Percentiles rank a stretch among this genome's conserved stretches.
Conservation (phyloP, 2,329 filamentous ascomycete genomes). For the Pleomassaria siparia region DNA sequence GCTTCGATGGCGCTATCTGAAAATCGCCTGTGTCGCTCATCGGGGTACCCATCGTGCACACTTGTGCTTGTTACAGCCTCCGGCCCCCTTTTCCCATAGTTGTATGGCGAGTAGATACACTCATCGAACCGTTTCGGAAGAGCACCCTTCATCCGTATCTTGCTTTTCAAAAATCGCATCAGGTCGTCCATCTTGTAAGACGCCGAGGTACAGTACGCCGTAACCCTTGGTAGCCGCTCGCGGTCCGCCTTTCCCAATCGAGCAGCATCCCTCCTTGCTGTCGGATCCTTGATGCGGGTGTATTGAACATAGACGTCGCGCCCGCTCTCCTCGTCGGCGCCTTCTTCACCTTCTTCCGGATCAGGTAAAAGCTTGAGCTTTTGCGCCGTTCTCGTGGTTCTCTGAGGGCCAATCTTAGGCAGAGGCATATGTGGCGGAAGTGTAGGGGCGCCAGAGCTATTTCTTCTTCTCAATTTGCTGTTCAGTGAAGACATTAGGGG, state of each 20-base stretch:
- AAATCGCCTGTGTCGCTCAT: constrained; percentile 64
- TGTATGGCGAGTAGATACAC: constrained; percentile 94
- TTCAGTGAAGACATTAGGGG: constrained; percentile 73
- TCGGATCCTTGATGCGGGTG: constrained; percentile 95
- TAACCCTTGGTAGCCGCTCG: constrained; percentile 82
- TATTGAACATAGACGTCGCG: constrained; percentile 98
- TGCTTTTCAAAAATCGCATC: constrained; percentile 87
- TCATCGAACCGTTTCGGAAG: constrained; percentile 94
- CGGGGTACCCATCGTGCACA: constrained; percentile 28
- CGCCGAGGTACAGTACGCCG: constrained; percentile 93
- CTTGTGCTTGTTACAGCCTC: constrained; percentile 39
- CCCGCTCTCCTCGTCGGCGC: constrained; percentile 81
- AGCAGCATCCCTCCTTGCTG: constrained; percentile 86
- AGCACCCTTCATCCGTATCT: constrained; percentile 73
- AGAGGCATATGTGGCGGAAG: constrained; percentile 44
- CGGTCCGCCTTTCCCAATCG: constrained; percentile 91
- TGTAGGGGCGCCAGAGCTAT: constrained; percentile 72
- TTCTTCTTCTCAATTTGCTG: constrained; percentile 81
- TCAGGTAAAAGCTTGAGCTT: constrained; percentile 97
- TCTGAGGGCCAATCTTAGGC: constrained; percentile 86
- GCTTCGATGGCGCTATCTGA: constrained; percentile 72
- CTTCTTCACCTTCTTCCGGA: constrained; percentile 77
- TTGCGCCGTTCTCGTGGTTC: constrained; percentile 92
- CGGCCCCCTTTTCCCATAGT: constrained; percentile 61
- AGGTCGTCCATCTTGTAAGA: constrained; percentile 87